phyloP scores from a whole-genome alignment of 352 stramenopile species.

The Phytophthora brassicae region DNA sequence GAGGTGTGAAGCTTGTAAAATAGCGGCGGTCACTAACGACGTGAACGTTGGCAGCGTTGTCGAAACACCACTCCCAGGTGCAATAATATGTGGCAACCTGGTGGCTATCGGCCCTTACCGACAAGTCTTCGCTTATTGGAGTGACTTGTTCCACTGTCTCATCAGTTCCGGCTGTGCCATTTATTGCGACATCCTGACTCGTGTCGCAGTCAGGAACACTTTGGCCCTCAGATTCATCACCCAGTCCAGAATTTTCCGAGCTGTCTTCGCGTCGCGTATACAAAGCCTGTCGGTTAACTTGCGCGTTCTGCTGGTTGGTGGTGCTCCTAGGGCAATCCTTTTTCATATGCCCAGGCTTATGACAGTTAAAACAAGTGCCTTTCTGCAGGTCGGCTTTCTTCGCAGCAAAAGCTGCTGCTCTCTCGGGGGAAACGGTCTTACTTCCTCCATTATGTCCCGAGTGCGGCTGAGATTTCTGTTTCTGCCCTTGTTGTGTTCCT shows the following conservation, averaged over 20 bases:
- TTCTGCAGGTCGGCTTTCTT: no score
- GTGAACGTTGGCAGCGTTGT: slow-evolving; percentile 10
- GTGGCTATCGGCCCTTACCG: background rate
- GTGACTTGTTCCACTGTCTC: background rate
- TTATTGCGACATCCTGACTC: background rate
- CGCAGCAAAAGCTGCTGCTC: no score
- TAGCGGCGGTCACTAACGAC: slow-evolving; percentile 1
- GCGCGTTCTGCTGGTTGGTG: background rate
- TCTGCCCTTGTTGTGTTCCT: no score
- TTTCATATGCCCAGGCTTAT: no score
- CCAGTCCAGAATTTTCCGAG: background rate
- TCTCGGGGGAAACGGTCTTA: no score
- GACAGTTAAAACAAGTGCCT: no score
- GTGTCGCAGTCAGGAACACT: background rate
- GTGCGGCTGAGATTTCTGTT: no score
- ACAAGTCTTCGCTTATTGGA: background rate
- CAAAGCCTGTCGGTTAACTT: background rate
- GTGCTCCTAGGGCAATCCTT: background rate
- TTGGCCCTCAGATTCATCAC: background rate
- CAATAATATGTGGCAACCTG: background rate
- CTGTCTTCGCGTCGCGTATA: background rate
- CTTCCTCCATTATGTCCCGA: no score
- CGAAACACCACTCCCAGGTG: background rate
- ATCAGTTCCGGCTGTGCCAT: background rate
- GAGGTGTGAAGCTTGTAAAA: slow-evolving; percentile 1